A percentile compares a stretch with the other conserved stretches of the same genome.
phyloP scores from a whole-genome alignment of 2,329 filamentous ascomycete species.

The Akanthomyces muscarius region DNA sequence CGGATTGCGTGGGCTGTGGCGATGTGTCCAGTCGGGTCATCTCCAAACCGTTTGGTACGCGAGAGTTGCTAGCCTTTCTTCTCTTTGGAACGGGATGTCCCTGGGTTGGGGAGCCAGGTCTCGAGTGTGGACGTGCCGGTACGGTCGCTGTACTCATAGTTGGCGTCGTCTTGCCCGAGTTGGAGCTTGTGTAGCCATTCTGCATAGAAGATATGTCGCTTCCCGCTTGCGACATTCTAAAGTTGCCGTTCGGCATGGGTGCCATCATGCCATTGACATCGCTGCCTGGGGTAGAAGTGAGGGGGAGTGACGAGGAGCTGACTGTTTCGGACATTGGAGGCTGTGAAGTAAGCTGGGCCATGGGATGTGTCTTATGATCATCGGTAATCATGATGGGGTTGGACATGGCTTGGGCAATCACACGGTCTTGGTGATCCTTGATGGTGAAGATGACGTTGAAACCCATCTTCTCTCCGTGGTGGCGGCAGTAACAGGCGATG shows the following conservation, averaged over 20 bases:
- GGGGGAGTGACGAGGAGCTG: constrained; percentile 23
- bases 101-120: constrained; percentile 68
- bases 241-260: constrained; percentile 37
- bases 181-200: constrained; percentile 31
- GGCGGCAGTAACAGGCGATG: constrained; percentile 94
- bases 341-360: constrained; percentile 27
- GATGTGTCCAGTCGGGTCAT: constrained; percentile 78
- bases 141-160: constrained; percentile 22
- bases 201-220: constrained; percentile 56
- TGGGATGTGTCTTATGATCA: constrained; percentile 82
- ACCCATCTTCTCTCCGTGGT: constrained; percentile 88
- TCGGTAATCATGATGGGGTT: constrained; percentile 95
- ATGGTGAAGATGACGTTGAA: constrained; percentile 94
- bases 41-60: constrained; percentile 67
- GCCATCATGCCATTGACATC: constrained; percentile 33
- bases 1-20: constrained; percentile 37
- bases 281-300: constrained; percentile 19
- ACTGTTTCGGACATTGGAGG: constrained; percentile 28
- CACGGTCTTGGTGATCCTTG: constrained; percentile 70
- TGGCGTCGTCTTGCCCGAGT: constrained; percentile 32
- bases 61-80: constrained; percentile 71
- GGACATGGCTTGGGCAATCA: constrained; percentile 81
- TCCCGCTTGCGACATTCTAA: constrained; percentile 56
- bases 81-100: constrained; percentile 70
- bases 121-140: constrained; percentile 50